Percentiles rank a stretch among this genome's conserved stretches.
Evolutionary conservation across 2,329 filamentous ascomycete genomes (phyloP).

Genomic region (Teratosphaeria zuluensis): DNA sequence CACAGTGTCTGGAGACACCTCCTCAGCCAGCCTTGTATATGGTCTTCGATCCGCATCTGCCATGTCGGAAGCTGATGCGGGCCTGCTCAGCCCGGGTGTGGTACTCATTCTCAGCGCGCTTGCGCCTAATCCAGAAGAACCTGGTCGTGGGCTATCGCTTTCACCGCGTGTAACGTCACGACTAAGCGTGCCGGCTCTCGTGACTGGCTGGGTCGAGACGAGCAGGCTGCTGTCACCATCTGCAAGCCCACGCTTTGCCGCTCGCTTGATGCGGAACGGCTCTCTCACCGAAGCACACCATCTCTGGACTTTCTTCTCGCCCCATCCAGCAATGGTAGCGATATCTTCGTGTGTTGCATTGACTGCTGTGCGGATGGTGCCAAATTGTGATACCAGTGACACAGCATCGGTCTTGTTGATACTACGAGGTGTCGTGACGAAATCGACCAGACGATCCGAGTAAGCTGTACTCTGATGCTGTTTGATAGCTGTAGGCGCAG

Average conservation of each 20-base stretch:
- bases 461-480: conserved; percentile 78
- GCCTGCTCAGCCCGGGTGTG: neutral
- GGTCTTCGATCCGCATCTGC: conserved; percentile 30
- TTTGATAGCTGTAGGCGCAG: conserved; percentile 69
- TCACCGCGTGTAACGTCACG: conserved; percentile 18
- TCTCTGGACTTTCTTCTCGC: conserved; percentile 82
- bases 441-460: conserved; percentile 78
- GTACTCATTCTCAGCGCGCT: neutral
- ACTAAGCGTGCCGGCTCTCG: conserved; percentile 15
- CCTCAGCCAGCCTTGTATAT: conserved; percentile 23
- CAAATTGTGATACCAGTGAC: conserved; percentile 82
- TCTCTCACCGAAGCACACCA: conserved; percentile 78
- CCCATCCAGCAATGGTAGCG: conserved; percentile 79
- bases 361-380: conserved; percentile 73
- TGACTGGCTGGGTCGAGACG: conserved; percentile 16
- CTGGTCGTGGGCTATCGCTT: conserved; percentile 3
- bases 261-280: conserved; percentile 68
- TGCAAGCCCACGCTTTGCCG: conserved; percentile 46
- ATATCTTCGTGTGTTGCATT: conserved; percentile 85
- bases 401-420: conserved; percentile 95
- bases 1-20: conserved; percentile 36
- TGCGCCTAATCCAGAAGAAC: neutral
- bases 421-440: conserved; percentile 78
- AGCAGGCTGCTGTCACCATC: conserved; percentile 21
- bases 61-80: conserved; percentile 11